phyloP scores from a whole-genome alignment of 306 rosid species.

The Cucumis hystrix region DNA sequence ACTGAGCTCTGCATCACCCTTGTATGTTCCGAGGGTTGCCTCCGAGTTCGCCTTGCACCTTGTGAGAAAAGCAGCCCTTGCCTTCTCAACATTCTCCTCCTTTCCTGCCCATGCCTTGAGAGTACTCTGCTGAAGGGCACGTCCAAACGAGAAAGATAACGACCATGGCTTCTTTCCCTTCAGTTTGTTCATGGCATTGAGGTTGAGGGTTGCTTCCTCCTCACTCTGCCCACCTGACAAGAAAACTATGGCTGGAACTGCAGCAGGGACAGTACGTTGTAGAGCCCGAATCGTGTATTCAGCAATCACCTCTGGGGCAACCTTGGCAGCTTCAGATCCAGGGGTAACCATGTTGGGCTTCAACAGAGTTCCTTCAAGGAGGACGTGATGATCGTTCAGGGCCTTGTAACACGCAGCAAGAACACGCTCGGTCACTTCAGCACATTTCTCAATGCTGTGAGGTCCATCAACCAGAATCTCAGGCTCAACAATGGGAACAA shows the following conservation, averaged over 20 bases:
- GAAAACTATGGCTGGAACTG: slow-evolving; percentile 70
- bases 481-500: slow-evolving; percentile 85
- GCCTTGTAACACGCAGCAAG: slow-evolving; percentile 81
- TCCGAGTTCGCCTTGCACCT: slow-evolving; percentile 77
- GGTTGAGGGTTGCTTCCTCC: slow-evolving; percentile 68
- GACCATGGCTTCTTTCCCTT: slow-evolving; percentile 83
- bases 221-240: slow-evolving; percentile 92
- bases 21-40: slow-evolving; percentile 68
- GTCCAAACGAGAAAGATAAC: slow-evolving; percentile 68
- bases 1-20: slow-evolving; percentile 44
- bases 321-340: slow-evolving; percentile 49
- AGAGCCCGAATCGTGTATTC: slow-evolving; percentile 57
- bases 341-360: slow-evolving; percentile 95
- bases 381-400: slow-evolving; percentile 56
- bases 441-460: slow-evolving; percentile 54
- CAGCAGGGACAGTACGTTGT: slow-evolving; percentile 53
- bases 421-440: slow-evolving; percentile 66
- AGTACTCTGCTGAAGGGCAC: slow-evolving; percentile 85
- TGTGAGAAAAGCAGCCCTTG: slow-evolving; percentile 51
- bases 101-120: slow-evolving; percentile 78
- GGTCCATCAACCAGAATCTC: slow-evolving; percentile 73
- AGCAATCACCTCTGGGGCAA: slow-evolving; percentile 49
- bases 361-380: slow-evolving; percentile 72
- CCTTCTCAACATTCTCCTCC: slow-evolving; percentile 37
- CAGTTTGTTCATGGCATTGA: slow-evolving; percentile 62